A percentile compares a stretch with the other conserved stretches of the same genome.
Evolutionary conservation across 2,329 filamentous ascomycete species (phyloP).

Genomic region (Catunica adiposa): DNA sequence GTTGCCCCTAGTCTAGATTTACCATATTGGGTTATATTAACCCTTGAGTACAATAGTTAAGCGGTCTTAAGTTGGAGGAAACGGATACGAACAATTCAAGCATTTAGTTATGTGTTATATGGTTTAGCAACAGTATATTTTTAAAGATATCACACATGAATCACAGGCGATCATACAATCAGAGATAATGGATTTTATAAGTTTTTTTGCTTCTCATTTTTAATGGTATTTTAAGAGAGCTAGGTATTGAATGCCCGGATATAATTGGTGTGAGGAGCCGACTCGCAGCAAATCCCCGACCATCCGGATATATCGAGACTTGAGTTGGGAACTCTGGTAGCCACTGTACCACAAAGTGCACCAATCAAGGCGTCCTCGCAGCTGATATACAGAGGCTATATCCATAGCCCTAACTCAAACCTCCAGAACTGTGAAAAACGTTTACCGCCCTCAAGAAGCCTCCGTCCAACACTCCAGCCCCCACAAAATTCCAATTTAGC

Average conservation of each 20-base stretch:
- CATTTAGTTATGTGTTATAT: no score
- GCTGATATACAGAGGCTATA: neutral
- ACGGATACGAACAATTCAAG: no score
- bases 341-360: neutral
- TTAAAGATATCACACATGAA: no score
- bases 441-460: neutral
- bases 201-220: constrained; percentile 7
- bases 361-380: constrained; percentile 2
- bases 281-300: constrained; percentile 1
- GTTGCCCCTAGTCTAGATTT: no score
- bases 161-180: no score
- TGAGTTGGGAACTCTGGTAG: neutral
- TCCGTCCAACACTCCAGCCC: neutral
- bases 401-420: neutral
- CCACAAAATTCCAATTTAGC: neutral
- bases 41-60: no score
- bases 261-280: neutral
- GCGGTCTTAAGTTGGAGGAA: no score
- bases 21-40: no score
- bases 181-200: neutral
- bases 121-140: no score
- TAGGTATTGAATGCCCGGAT: neutral
- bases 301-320: neutral
- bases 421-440: neutral
- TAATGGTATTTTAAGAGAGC: neutral